Percentiles rank a stretch among this genome's conserved stretches.
phyloP scores from a whole-genome alignment of 2,329 filamentous ascomycete species.

The Polytolypa hystricis region DNA sequence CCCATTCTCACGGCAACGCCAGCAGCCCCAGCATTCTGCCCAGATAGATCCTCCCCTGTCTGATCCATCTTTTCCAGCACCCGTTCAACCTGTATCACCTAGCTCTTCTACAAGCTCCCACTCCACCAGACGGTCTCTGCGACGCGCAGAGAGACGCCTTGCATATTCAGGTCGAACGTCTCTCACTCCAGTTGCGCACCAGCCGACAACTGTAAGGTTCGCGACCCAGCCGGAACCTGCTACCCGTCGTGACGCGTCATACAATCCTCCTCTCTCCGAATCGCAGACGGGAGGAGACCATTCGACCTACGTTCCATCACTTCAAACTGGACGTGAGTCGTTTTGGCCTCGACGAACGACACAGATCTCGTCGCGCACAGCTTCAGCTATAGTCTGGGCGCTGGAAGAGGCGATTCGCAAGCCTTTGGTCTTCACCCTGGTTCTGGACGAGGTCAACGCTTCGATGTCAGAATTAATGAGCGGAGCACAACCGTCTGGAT shows the following conservation, averaged over 20 bases:
- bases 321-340: constrained; percentile 26
- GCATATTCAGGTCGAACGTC: constrained; percentile 36
- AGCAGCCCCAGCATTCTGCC: constrained; percentile 30
- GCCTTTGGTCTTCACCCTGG: constrained; percentile 71
- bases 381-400: constrained; percentile 81
- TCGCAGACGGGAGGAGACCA: constrained; percentile 22
- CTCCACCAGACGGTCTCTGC: constrained; percentile 44
- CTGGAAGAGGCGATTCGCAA: constrained; percentile 82
- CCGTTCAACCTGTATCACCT: constrained; percentile 24
- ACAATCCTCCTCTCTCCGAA: constrained; percentile 23
- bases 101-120: constrained; percentile 43
- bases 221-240: constrained; percentile 17
- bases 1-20: constrained; percentile 32
- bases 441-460: constrained; percentile 77
- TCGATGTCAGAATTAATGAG: constrained; percentile 78
- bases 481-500: constrained; percentile 36
- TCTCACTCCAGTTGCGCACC: constrained; percentile 12
- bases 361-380: constrained; percentile 71
- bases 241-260: constrained; percentile 13
- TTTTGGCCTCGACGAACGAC: constrained; percentile 41
- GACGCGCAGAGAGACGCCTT: constrained; percentile 36
- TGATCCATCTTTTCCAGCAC: constrained; percentile 1
- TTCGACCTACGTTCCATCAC: constrained; percentile 13
- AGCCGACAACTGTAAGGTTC: constrained; percentile 22
- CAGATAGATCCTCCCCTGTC: constrained; percentile 1